Evolutionary conservation across 768 basidiomycete genomes (phyloP), one percentile per base, ranked within the genome.

Genomic region (Tulasnella sp.): DNA sequence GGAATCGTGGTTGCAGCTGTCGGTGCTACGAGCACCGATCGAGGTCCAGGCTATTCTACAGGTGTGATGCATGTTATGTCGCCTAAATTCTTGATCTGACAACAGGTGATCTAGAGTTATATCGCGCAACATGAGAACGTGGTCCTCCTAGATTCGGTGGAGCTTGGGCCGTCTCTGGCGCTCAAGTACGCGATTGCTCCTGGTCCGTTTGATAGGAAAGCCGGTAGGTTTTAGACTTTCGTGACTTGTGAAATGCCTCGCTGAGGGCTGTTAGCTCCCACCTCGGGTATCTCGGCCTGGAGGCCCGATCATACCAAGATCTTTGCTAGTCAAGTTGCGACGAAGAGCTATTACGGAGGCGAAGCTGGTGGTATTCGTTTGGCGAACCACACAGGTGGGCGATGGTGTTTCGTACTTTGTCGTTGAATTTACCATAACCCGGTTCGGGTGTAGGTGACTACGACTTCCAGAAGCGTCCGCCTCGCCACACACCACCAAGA

Each of bases 1-100:
- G 8, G 79, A 76, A 57, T 75, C 68, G 17, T 99, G 94, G 94
- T 84, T 99, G 58, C 81, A 85, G 57, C 71, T 90, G 37, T 91
- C 88, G 1, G 73, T 98, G 32, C 80, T 83, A 9, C 81, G 92
- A 17, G 90, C 93, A 1, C 94, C 94, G 0, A 78, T 92, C 66
- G 93, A 96, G 67, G 71, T 97, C 46, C 91, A 93, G 61, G 87
- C 91, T 0, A 90, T 89, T 0, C 72, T 99, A 53, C 91, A 94
- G 77, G 91, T 86, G 65, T n/a, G n/a, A 40, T 73, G 64, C 32
- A n/a, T 29, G 46, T 37, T n/a, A 36, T 43, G 21, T 40, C 46
- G 8, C 9, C 15, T 55, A 57, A 36, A 41, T 36, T 36, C 60
- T 54, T 56, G 54, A 29, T 21, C 42, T 27, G 45, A 19, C 39